Base-by-base conservation (phyloP, 1,284 basidiomycete genomes). In the Stereum hirsutum region DNA sequence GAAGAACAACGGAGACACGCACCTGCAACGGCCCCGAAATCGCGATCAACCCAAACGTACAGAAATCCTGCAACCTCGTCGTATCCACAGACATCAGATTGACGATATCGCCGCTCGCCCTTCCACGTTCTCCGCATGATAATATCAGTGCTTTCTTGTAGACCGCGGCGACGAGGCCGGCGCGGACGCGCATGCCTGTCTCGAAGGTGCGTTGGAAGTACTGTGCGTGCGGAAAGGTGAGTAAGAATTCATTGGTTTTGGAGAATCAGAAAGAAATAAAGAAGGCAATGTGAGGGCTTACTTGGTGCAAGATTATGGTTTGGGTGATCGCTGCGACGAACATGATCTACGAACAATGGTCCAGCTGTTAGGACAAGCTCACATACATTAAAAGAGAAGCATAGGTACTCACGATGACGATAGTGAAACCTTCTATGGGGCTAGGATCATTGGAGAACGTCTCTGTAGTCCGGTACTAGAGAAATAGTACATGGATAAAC, bases 61-160 rank as follows among this genome's bases (percentile, higher is more conserved):
- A 88, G 30, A 94, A 69, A 57, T 96, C 93, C 53, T 92, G 90
- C 39, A 98, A 68, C 25, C 91, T 72, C 14, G 82, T 86, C 0
- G 91, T 81, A 54, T 90, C 80, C 25, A 95, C 89, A 10, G 81
- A 85, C 86, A 95, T 94, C 23, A 96, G 63, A 58, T 97, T 97
- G 52, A 96, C 90, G 40, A 96, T 92, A 56, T 97, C 92, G 4
- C 94, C 94, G 0, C 89, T 82, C 0, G 87, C 76, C 28, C 87
- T 78, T 55, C 72, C 72, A 4, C 85, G 78, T 55, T 90, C 91
- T 46, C 91, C 84, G 52, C 84, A 91, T 6, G 88, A 89, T 17
- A 97, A 73, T 1, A 88, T 72, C 17, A 98, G 70, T 0, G 89
- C 77, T 61, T 97, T 96, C 49, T 82, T 71, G 66, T 94, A 97